Percentiles rank a stretch among this genome's conserved stretches.
phyloP scores from a whole-genome alignment of 2,329 filamentous ascomycete genomes.

The Colletotrichum australisinense region DNA sequence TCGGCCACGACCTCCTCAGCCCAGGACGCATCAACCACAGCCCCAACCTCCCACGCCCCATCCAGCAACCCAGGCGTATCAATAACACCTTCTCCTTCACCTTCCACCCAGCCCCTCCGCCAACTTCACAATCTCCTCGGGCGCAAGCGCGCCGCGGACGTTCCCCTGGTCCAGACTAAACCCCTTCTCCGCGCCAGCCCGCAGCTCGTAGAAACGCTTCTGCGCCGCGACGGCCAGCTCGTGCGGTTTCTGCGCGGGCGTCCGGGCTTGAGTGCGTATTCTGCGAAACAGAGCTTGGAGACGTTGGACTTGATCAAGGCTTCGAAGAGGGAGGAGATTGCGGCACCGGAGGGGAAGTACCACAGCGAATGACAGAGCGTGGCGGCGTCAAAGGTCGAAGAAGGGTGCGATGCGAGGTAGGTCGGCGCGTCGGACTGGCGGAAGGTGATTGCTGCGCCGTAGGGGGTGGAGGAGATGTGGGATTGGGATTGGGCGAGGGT shows the following conservation, averaged over 20 bases:
- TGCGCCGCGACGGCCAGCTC: slow-evolving; percentile 29
- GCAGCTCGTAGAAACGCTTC: slow-evolving; percentile 6
- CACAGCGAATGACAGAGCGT: slow-evolving; percentile 33
- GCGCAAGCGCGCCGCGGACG: slow-evolving; percentile 24
- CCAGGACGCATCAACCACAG: slow-evolving; percentile 23
- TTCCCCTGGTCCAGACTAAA: slow-evolving; percentile 10
- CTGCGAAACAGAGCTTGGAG: slow-evolving; percentile 20
- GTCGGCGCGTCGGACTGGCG: slow-evolving; percentile 12
- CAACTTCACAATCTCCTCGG: slow-evolving; percentile 17
- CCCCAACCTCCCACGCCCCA: slow-evolving; percentile 29
- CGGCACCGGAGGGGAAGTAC: slow-evolving; percentile 24
- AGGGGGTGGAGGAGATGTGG: slow-evolving; percentile 9
- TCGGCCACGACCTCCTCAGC: slow-evolving; percentile 3
- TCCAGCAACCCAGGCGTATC: slow-evolving; percentile 31
- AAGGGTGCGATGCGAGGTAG: slow-evolving; percentile 12
- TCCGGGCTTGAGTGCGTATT: slow-evolving; percentile 13
- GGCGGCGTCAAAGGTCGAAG: slow-evolving; percentile 4
- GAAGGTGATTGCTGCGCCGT: slow-evolving; percentile 14
- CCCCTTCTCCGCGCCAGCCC: not conserved
- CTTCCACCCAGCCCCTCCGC: slow-evolving; percentile 24
- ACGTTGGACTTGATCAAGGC: not conserved
- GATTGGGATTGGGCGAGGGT: slow-evolving; percentile 29
- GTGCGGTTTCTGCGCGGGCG: slow-evolving; percentile 20
- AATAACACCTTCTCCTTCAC: slow-evolving; percentile 7
- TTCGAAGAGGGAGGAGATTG: slow-evolving; percentile 10